Percentiles rank a stretch among this genome's conserved stretches.
phyloP scores from a whole-genome alignment of 1,284 basidiomycete genomes.

The Omphalotus olearius region DNA sequence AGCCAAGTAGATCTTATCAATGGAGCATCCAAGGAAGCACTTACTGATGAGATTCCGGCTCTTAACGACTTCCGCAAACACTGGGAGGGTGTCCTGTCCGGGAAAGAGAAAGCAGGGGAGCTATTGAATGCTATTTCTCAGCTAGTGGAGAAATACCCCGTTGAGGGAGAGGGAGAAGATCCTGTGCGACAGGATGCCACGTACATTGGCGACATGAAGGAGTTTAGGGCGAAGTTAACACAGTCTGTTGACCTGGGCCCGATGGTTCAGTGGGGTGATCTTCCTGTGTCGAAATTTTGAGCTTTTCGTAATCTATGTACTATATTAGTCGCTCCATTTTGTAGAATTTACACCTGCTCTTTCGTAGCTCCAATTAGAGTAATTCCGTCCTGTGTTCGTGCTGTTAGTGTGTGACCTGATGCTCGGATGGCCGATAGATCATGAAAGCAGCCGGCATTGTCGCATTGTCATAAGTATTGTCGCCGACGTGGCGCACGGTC shows the following conservation, averaged over 20 bases:
- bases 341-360: too few species aligned
- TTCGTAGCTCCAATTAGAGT: too few species aligned
- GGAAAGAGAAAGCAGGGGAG: constrained; percentile 27
- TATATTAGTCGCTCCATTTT: too few species aligned
- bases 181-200: constrained; percentile 47
- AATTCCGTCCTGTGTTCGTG: too few species aligned
- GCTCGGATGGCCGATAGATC: too few species aligned
- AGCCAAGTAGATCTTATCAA: constrained; percentile 52
- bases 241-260: constrained; percentile 40
- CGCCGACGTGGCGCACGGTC: too few species aligned
- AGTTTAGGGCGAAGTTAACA: constrained; percentile 52
- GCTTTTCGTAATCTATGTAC: neutral
- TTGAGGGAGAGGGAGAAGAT: constrained; percentile 45
- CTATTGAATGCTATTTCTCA: constrained; percentile 50
- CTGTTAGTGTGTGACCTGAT: too few species aligned
- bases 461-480: too few species aligned
- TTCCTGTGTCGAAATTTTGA: constrained; percentile 45
- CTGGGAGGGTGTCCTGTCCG: constrained; percentile 33
- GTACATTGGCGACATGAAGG: constrained; percentile 64
- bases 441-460: too few species aligned
- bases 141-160: constrained; percentile 51
- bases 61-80: constrained; percentile 42
- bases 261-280: constrained; percentile 64
- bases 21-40: constrained; percentile 51
- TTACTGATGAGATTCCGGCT: constrained; percentile 38